Evolutionary conservation across 257 asterid genomes (phyloP), one percentile per base, ranked within the genome.

Genomic region (Ilex asprella): DNA sequence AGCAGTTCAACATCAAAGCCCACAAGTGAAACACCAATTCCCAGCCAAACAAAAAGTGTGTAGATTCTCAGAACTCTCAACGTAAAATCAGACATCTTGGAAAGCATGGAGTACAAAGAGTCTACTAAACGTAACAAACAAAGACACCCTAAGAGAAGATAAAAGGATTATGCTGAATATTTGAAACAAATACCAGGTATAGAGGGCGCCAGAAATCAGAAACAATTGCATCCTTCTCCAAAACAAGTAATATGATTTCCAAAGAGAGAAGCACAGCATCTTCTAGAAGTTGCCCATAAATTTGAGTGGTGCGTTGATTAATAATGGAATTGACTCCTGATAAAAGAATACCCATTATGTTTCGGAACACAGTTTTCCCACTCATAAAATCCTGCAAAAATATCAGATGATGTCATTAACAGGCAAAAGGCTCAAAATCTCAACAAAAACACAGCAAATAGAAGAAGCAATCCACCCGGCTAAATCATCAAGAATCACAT

Each of bases 351-450:
- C 87, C 76, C 97, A 89, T 79, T 63, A 85, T 71, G 75, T 93
- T 93, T 62, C 97, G 81, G 60, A 89, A 93, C 66, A 86, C 76
- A 55, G 86, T 80, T 80, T 82, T 92, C 68, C 97, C 97, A 66
- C 97, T 88, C 98, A 88, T 88, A 70, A 88, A 86, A 68, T 92
- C 98, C 98, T 92, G 91, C 83, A 73, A 54, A 21, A 53, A 62
- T 15, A 72, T 56, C 62, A 78, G 73, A 62, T 31, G 57, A 30
- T 41, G 41, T 43, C 65, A 30, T 60, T 44, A 39, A 66, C 73
- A 63, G 46, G 11, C 60, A 21, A n/a, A 61, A 55, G 27, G 43
- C 47, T 11, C 16, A 10, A 30, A 10, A 30, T 30, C 44, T 47
- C 43, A 2, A 10, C 2, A 29, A 31, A 27, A 62, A 63, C 35